Percentiles rank a stretch among this genome's conserved stretches.
Conservation (phyloP, 2,329 filamentous ascomycete species). For the Rhinocladiella mackenziei region DNA sequence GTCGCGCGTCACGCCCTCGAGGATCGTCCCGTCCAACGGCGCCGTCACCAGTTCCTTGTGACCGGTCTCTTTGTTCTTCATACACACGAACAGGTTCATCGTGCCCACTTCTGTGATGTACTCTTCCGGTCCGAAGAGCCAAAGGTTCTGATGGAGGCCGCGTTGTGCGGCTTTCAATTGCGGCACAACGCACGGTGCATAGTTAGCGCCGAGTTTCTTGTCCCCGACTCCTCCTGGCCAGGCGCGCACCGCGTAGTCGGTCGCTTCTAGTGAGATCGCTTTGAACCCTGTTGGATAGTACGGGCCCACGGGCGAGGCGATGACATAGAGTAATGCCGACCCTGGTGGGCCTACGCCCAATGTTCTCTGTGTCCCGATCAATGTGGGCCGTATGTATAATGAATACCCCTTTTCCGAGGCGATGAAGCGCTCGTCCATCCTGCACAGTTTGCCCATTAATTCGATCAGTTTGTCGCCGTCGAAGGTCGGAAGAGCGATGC, state of each 20-base stretch:
- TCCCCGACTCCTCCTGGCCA: constrained; percentile 98
- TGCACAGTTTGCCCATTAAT: constrained; percentile 73
- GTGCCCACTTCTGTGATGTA: constrained; percentile 96
- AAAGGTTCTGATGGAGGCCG: constrained; percentile 96
- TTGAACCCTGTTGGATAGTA: constrained; percentile 99
- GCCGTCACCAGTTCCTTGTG: constrained; percentile 92
- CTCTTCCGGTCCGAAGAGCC: constrained; percentile 94
- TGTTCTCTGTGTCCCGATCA: constrained; percentile 95
- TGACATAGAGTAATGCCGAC: constrained; percentile 87
- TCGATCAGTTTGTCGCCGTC: constrained; percentile 69
- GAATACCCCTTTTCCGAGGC: constrained; percentile 82
- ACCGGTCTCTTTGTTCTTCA: constrained; percentile 81
- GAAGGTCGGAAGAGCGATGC: constrained; percentile 90
- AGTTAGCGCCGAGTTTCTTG: constrained; percentile 98
- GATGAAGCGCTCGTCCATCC: constrained; percentile 84
- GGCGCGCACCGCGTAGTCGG: constrained; percentile 91
- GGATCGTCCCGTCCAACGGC: constrained; percentile 90
- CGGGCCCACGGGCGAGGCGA: constrained; percentile 91
- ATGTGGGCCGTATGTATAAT: constrained; percentile 88
- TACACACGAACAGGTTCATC: constrained; percentile 93
- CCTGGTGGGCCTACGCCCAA: constrained; percentile 90
- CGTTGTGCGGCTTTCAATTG: constrained; percentile 86
- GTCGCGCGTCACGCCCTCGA: constrained; percentile 91
- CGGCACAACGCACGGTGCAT: constrained; percentile 97
- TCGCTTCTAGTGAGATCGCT: constrained; percentile 90